Evolutionary conservation across 2,329 filamentous ascomycete species (phyloP), one percentile per base, ranked within the genome.

Genomic region (Xylariaceae sp.): DNA sequence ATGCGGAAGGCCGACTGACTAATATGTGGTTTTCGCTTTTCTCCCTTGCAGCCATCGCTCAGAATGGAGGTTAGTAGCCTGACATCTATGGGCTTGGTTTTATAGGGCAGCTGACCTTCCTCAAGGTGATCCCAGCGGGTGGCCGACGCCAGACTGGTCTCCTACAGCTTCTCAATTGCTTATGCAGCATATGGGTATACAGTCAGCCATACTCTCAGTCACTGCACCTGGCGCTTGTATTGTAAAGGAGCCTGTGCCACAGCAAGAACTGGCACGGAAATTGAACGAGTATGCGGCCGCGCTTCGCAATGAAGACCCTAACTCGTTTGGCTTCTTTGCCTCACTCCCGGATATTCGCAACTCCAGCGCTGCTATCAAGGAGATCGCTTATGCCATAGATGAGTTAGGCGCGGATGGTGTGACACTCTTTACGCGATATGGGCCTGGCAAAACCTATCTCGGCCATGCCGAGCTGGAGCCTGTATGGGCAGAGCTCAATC

Each of bases 391-490:
- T 63, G 72, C 66, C 13, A 66, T 75, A 20, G 73, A 75, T 59
- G 67, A 41, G 0, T 69, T 81, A 0, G 47, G 72, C 5, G 75
- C 77, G 0, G 78, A 81, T 57, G 78, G 78, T 0, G 67, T 81
- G 0, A 72, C 65, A 0, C 60, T 82, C 0, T 77, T 74, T 53
- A 79, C 76, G 0, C 67, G 76, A 9, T 80, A 81, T 53, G 75
- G 71, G 1, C 11, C 52, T 1, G 62, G 59, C 5, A 68, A 75
- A 44, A 55, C 67, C 10, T 81, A 81, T 53, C 72, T 82, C 0
- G 78, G 79, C 13, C 68, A 80, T 58, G 57, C 68, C 0, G 65
- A 64, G n/a, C 68, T 78, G 49, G 49, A 61, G 3, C 67, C 72
- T 6, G 67, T 79, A 36, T 81, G 77, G 79, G 67, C 64, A 0